These are phyloP conservation scores for Salix viminalis DNA, from an alignment of 345 rosid genomes.

Conservation along the genomic window DNA sequence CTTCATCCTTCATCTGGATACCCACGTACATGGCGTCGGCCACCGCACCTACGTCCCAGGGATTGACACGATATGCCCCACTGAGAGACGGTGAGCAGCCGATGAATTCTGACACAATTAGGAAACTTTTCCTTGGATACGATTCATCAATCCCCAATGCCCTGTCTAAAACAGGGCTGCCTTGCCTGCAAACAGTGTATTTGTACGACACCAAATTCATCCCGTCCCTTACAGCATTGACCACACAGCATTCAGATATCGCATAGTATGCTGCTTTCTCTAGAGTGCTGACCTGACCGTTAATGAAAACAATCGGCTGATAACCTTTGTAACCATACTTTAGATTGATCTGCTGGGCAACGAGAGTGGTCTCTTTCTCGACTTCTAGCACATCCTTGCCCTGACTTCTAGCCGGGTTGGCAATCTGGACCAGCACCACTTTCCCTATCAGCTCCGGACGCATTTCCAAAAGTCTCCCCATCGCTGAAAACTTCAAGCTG, in stretches of 20 bases:
- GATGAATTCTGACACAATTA: constrained; percentile 78
- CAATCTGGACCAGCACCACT: constrained; percentile 67
- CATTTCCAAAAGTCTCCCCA: constrained; percentile 57
- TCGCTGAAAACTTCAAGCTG: constrained; percentile 61
- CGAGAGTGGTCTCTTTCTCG: constrained; percentile 33
- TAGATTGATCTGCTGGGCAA: constrained; percentile 44
- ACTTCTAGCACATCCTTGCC: constrained; percentile 75
- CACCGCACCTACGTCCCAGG: constrained; percentile 66
- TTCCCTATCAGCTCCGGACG: constrained; percentile 40
- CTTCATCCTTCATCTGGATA: constrained; percentile 36
- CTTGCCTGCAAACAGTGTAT: constrained; percentile 70
- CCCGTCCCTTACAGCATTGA: constrained; percentile 80
- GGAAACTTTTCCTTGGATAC: constrained; percentile 47
- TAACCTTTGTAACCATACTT: constrained; percentile 55
- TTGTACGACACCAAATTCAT: constrained; percentile 83
- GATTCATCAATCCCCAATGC: constrained; percentile 44
- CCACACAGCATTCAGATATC: constrained; percentile 69
- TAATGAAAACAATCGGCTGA: constrained; percentile 53
- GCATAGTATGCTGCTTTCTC: constrained; percentile 70
- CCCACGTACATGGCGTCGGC: constrained; percentile 60
- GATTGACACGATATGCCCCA: constrained; percentile 82
- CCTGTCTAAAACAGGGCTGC: constrained; percentile 52
- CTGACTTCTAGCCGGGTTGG: constrained; percentile 72
- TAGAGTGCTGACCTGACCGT: constrained; percentile 47
- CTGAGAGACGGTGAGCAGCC: constrained; percentile 92